A percentile compares a stretch with the other conserved stretches of the same genome.
Conservation (phyloP, 1,284 basidiomycete genomes). For the Moniliella sp. region DNA sequence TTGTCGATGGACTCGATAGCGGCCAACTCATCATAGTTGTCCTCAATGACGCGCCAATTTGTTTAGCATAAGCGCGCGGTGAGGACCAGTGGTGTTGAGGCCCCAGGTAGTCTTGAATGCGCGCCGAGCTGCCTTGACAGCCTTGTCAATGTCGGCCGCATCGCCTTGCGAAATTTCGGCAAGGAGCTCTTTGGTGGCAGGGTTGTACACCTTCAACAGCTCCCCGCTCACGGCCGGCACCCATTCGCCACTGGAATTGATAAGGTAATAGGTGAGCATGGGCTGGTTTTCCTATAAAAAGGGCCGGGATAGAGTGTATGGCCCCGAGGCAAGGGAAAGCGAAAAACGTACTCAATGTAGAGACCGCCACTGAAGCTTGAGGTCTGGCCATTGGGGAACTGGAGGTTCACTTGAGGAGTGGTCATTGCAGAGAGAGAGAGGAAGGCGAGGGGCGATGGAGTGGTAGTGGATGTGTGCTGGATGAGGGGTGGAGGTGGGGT, state of each 20-base stretch:
- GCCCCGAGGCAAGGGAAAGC: too few species aligned
- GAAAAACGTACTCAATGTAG: too few species aligned
- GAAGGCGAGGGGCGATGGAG: too few species aligned
- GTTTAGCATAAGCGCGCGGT: constrained; percentile 44
- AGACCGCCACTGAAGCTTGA: constrained; percentile 15
- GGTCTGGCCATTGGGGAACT: constrained; percentile 29
- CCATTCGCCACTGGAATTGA: constrained; percentile 28
- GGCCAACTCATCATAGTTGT: constrained; percentile 47
- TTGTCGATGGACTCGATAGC: constrained; percentile 44
- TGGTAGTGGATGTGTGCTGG: too few species aligned
- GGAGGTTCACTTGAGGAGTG: constrained; percentile 18
- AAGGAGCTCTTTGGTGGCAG: constrained; percentile 22
- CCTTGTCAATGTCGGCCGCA: constrained; percentile 23
- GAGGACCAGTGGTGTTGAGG: constrained; percentile 39
- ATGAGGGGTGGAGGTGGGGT: too few species aligned
- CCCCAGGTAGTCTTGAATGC: constrained; percentile 21
- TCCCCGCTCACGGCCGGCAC: constrained; percentile 19
- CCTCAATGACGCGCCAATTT: constrained; percentile 58
- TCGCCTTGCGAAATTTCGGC: constrained; percentile 21
- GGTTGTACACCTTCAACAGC: constrained; percentile 24
- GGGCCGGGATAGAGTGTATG: too few species aligned
- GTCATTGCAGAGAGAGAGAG: constrained; percentile 10
- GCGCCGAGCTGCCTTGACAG: constrained; percentile 21
- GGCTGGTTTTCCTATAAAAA: too few species aligned
- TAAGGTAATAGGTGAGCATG: too few species aligned